Conservation (phyloP, 352 stramenopile genomes). For the Pythium chondricola region DNA sequence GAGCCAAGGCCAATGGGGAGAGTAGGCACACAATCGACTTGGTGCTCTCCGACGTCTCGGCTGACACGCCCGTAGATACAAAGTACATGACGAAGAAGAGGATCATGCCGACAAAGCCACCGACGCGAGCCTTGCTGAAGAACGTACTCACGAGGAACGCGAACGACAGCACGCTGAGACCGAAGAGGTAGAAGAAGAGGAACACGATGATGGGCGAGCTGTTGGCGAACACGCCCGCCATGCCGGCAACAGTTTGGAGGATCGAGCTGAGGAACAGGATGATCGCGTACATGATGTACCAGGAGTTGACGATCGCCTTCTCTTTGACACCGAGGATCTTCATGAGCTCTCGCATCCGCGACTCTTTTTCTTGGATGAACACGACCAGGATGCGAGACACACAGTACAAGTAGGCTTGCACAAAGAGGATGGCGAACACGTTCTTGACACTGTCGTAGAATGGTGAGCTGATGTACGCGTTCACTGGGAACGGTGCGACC, state of each 20-base stretch:
- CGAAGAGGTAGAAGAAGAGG: constrained; percentile 76
- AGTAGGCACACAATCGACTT: constrained; percentile 54
- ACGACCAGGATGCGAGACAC: constrained; percentile 83
- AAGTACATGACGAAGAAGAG: constrained; percentile 89
- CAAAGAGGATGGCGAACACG: constrained; percentile 88
- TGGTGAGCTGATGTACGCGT: constrained; percentile 41
- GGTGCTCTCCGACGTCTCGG: constrained; percentile 21
- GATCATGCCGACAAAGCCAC: constrained; percentile 77
- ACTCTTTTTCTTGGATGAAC: constrained; percentile 92
- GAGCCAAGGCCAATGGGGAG: constrained; percentile 56
- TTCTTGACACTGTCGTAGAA: constrained; percentile 73
- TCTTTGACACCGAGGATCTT: constrained; percentile 91
- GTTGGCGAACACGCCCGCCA: constrained; percentile 41
- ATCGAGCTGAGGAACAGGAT: constrained; percentile 69
- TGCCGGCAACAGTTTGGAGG: constrained; percentile 48
- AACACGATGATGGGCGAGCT: constrained; percentile 43
- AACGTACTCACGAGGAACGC: constrained; percentile 73
- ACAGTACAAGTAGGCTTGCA: constrained; percentile 88
- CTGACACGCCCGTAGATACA: constrained; percentile 40
- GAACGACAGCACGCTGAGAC: constrained; percentile 47
- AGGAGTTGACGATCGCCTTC: constrained; percentile 49
- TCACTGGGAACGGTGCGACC: constrained; percentile 49
- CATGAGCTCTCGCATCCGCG: constrained; percentile 87
- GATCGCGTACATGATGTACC: constrained; percentile 82
- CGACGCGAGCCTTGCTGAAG: constrained; percentile 70